These are phyloP conservation scores for Wickerhamomyces sydowiorum DNA, from an alignment of 805 yeast species.

Conservation along the genomic window DNA sequence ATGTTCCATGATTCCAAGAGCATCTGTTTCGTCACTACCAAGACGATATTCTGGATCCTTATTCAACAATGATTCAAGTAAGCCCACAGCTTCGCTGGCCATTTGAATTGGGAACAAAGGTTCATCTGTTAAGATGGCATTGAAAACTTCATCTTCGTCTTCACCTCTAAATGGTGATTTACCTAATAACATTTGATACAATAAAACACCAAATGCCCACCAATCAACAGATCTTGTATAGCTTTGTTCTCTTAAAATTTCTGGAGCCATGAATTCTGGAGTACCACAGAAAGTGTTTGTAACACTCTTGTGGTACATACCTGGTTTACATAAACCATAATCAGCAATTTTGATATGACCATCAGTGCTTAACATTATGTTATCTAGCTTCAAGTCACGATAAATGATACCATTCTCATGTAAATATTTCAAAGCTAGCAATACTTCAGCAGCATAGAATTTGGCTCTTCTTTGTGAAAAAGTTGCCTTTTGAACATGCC, in stretches of 20 bases:
- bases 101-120: slow-evolving; percentile 95
- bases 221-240: slow-evolving; percentile 96
- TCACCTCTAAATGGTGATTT: slow-evolving; percentile 98
- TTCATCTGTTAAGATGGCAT: slow-evolving; percentile 93
- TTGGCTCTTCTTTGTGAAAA: slow-evolving; percentile 90
- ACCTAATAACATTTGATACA: slow-evolving; percentile 94
- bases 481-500: slow-evolving; percentile 94
- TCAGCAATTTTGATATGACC: slow-evolving; percentile 98
- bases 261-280: slow-evolving; percentile 99
- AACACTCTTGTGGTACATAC: slow-evolving; percentile 77
- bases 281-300: slow-evolving; percentile 98
- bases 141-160: slow-evolving; percentile 94
- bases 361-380: slow-evolving; percentile 77
- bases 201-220: slow-evolving; percentile 99
- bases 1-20: slow-evolving; percentile 91
- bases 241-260: slow-evolving; percentile 85
- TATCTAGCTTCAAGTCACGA: slow-evolving; percentile 94
- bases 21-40: slow-evolving; percentile 86
- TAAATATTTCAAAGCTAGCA: slow-evolving; percentile 84
- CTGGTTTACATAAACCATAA: slow-evolving; percentile 95
- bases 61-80: slow-evolving; percentile 83
- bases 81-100: slow-evolving; percentile 95
- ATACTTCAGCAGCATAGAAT: slow-evolving; percentile 95
- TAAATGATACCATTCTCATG: slow-evolving; percentile 95
- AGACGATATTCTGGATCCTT: slow-evolving; percentile 82